Base-by-base conservation (phyloP, 2,329 filamentous ascomycete species). In the Fusarium lateritium region DNA sequence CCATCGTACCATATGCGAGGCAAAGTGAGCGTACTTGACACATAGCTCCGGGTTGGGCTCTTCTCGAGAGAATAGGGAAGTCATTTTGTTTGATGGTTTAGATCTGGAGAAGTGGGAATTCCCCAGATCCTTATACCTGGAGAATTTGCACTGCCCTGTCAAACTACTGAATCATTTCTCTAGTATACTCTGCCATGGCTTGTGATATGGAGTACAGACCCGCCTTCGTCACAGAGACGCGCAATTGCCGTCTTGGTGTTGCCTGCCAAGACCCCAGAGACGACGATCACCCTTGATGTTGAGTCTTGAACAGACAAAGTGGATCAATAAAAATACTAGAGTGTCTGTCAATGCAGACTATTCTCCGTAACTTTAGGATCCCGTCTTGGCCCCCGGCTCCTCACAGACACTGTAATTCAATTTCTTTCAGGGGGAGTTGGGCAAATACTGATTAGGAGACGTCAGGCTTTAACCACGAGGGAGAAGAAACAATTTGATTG, bases 11-110 rank as follows among this genome's bases (percentile, higher is more conserved):
- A 85, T 74, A 60, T 81, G 73, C 7, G 79, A 75, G 28, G 83
- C 82, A 69, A 85, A 85, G 43, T 76, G 72, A 36, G 83, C 84
- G 70, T 83, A 83, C 40, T 77, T 70, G 24, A 69, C 53, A 62
- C 81, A 83, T 17, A 81, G 75, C 36, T 74, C 75, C 7, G 57
- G 71, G 54, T 63, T 45, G 7, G 62, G 56, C 1, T 59, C 72
- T 17, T 63, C 56, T 38, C 72, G 60, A 39, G 52, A 34, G 33
- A 72, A 65, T 56, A 73, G 52, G 7, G 72, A 73, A 38, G 49
- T 26, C 72, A 74, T 75, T 15, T 44, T 69, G 56, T 21, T 22
- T 54, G 49, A 24, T 49, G 60, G 45, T 49, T 49, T 31, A 47
- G 38, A 33, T 39, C 51, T 40, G 21, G 19, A 46, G 14, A 38